Conservation (phyloP, 1,139 yeast species). For the Taphrina populina region DNA sequence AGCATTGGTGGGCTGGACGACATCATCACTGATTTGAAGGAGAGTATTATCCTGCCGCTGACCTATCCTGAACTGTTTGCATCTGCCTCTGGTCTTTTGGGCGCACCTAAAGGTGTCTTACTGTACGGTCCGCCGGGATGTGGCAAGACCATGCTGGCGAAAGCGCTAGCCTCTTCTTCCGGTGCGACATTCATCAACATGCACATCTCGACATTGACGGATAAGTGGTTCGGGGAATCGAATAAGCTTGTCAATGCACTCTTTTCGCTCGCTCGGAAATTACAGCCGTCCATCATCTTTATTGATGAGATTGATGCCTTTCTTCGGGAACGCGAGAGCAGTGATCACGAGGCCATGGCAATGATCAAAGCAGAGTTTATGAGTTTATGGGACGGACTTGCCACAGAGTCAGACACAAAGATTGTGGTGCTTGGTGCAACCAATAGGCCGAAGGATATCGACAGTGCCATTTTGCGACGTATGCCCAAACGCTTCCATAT, state of each 20-base stretch:
- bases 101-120: conserved; percentile 92
- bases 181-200: conserved; percentile 90
- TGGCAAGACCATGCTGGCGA: conserved; percentile 96
- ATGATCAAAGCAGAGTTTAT: conserved; percentile 94
- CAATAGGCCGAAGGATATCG: conserved; percentile 87
- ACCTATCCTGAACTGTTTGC: conserved; percentile 49
- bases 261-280: conserved; percentile 81
- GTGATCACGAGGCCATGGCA: conserved; percentile 95
- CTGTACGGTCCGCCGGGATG: conserved; percentile 98
- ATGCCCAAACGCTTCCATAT: conserved; percentile 89
- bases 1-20: conserved; percentile 84
- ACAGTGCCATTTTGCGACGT: conserved; percentile 85
- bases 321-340: conserved; percentile 70
- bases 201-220: conserved; percentile 92
- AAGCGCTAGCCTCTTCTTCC: conserved; percentile 88
- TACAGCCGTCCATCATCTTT: conserved; percentile 91
- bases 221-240: conserved; percentile 97
- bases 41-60: conserved; percentile 82
- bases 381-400: conserved; percentile 92
- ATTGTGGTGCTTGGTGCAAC: conserved; percentile 93
- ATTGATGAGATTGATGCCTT: conserved; percentile 97
- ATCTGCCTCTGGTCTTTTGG: conserved; percentile 63
- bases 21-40: conserved; percentile 79
- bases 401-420: conserved; percentile 61
- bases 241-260: conserved; percentile 93